Percentiles rank a stretch among this genome's conserved stretches.
These are phyloP conservation scores for Auriculariales sp. DNA, from an alignment of 768 basidiomycete genomes.

Conservation along the genomic window DNA sequence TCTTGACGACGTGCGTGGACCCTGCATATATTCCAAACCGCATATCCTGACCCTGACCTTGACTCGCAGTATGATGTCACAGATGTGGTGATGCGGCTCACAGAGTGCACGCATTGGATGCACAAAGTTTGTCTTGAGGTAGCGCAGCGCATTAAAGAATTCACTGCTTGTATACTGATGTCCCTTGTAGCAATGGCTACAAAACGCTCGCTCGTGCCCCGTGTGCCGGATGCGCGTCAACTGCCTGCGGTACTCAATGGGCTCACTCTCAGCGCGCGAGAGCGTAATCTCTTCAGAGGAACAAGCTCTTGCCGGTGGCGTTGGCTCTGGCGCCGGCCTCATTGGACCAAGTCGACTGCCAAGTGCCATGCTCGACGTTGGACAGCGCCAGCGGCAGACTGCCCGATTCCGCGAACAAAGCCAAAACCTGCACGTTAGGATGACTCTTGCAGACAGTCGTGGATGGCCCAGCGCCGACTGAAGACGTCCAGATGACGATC, in stretches of 20 bases:
- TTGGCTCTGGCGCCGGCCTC: no score
- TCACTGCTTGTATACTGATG: not conserved
- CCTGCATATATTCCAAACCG: not conserved
- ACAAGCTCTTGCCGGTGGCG: no score
- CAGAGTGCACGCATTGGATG: constrained; percentile 67
- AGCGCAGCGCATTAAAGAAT: constrained; percentile 10
- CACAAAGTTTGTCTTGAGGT: constrained; percentile 67
- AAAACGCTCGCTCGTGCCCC: constrained; percentile 61
- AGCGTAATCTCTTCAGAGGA: no score
- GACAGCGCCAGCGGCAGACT: not conserved
- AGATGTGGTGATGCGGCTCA: constrained; percentile 52
- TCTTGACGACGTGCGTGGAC: constrained; percentile 55
- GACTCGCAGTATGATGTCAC: constrained; percentile 40
- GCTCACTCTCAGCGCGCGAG: not conserved
- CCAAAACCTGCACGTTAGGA: not conserved
- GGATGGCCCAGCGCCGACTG: no score
- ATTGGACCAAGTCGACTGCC: not conserved
- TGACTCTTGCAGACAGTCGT: not conserved
- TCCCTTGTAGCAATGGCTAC: constrained; percentile 58
- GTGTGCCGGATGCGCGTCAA: constrained; percentile 41
- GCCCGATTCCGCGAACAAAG: not conserved
- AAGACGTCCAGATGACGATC: no score
- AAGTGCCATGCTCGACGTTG: not conserved
- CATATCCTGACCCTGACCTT: constrained; percentile 4
- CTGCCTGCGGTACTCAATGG: not conserved